These are phyloP conservation scores for Phoenix dactylifera DNA, from an alignment of 176 grass and related monocot species.

Conservation along the genomic window DNA sequence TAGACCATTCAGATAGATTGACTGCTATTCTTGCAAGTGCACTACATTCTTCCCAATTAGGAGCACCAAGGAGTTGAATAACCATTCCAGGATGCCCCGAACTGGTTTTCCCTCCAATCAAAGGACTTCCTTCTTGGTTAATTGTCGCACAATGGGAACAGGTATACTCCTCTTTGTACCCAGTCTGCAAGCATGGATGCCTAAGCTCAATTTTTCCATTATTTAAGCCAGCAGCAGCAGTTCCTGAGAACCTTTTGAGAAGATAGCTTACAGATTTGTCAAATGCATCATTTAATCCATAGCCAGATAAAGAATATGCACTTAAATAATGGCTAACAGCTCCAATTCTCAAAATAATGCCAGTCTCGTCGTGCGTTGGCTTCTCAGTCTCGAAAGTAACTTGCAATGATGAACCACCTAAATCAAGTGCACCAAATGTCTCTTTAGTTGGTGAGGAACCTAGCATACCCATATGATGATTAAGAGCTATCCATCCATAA, in stretches of 20 bases:
- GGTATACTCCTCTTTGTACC: slow-evolving; percentile 77
- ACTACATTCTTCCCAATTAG: slow-evolving; percentile 79
- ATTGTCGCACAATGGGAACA: slow-evolving; percentile 62
- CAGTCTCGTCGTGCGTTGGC: slow-evolving; percentile 48
- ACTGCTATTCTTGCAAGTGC: slow-evolving; percentile 69
- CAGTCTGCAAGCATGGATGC: slow-evolving; percentile 84
- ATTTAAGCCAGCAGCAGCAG: slow-evolving; percentile 14
- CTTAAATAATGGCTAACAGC: slow-evolving; percentile 63
- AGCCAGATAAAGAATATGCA: slow-evolving; percentile 94
- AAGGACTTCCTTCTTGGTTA: slow-evolving; percentile 64
- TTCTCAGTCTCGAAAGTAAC: slow-evolving; percentile 90
- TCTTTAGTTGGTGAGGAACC: slow-evolving; percentile 51
- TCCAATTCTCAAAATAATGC: slow-evolving; percentile 63
- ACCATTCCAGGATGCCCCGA: slow-evolving; percentile 43
- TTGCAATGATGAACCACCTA: slow-evolving; percentile 97
- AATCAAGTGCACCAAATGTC: slow-evolving; percentile 91
- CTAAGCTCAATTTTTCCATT: slow-evolving; percentile 63
- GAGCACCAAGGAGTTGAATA: slow-evolving; percentile 68
- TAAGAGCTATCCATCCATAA: slow-evolving; percentile 98
- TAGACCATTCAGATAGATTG: slow-evolving; percentile 80
- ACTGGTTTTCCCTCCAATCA: slow-evolving; percentile 32
- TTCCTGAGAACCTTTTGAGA: slow-evolving; percentile 35
- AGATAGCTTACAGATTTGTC: slow-evolving; percentile 90
- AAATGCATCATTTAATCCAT: slow-evolving; percentile 98
- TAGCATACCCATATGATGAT: slow-evolving; percentile 67